Evolutionary conservation across 2,329 filamentous ascomycete species (phyloP), one percentile per base, ranked within the genome.

Genomic region (Verticillium nonalfalfae): DNA sequence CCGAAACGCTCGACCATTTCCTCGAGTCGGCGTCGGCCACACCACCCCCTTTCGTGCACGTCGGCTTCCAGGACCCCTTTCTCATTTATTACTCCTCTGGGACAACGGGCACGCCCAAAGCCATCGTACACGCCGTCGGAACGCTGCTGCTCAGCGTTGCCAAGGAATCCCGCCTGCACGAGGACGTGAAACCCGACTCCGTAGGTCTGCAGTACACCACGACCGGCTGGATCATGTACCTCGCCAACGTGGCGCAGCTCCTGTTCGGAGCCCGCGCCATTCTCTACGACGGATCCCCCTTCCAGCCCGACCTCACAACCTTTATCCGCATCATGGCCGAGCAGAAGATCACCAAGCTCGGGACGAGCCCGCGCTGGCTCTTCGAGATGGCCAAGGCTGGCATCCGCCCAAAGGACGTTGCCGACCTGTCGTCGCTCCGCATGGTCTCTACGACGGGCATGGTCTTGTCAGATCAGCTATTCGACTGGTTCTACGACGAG

Each of bases 211-310:
- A 86, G 71, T 85, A 82, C 69, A 85, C 86, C 1, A 89, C 86
- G 0, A 92, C 89, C 0, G 89, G 90, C 0, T 96, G 91, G 91
- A 95, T 96, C 74, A 96, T 96, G 91, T 95, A 94, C 70, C 77
- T 93, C 9, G 75, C 79, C 2, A 83, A 81, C 40, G 78, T 91
- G 0, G 78, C 80, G 21, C 77, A 80, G 4, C 77, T 94, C 7
- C 67, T 89, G 1, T 75, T 80, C 45, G 90, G 90, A 7, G 79
- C 80, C 0, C 80, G 85, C 6, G 78, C 83, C 1, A 74, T 96
- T 1, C 77, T 94, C n/a, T 96, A 96, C 71, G 91, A 96, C 70
- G 92, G 91, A 3, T 91, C 87, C 9, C 91, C 91, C 0, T 92
- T 96, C 73, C 75, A 86, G 56, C 91, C 91, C 0, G 85, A 90